These are phyloP conservation scores for Tolypocladium nubicola DNA, from an alignment of 2,329 filamentous ascomycete species.

Conservation along the genomic window DNA sequence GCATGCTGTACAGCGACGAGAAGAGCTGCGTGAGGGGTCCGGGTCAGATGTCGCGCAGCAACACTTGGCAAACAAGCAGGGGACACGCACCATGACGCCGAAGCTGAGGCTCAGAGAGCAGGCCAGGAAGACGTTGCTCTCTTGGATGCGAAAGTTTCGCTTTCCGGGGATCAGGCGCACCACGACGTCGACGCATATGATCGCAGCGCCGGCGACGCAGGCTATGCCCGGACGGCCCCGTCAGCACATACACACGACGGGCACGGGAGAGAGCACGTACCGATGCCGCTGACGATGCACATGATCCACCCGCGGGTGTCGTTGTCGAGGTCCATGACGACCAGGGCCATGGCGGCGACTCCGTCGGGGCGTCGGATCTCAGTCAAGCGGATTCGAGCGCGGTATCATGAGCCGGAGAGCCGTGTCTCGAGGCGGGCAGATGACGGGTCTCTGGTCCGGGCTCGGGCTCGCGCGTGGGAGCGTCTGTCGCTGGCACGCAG, in stretches of 20 bases:
- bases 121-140: conserved; percentile 81
- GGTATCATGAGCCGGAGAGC: neutral
- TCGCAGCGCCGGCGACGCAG: conserved; percentile 63
- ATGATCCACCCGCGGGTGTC: conserved; percentile 93
- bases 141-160: conserved; percentile 73
- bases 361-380: neutral
- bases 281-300: conserved; percentile 68
- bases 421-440: neutral
- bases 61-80: neutral
- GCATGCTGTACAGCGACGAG: conserved; percentile 85
- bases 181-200: conserved; percentile 79
- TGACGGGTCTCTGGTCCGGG: neutral
- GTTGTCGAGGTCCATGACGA: conserved; percentile 45
- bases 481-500: neutral
- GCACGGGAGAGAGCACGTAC: conserved; percentile 27
- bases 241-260: conserved; percentile 1
- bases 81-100: conserved; percentile 72
- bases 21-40: conserved; percentile 57
- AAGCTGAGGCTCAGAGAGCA: conserved; percentile 86
- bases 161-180: conserved; percentile 63
- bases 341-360: conserved; percentile 24
- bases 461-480: neutral
- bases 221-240: conserved; percentile 23
- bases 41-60: neutral
- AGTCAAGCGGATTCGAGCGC: neutral